Base-by-base conservation (phyloP, 108 stramenopile species). In the Aurantiochytrium sp. region DNA sequence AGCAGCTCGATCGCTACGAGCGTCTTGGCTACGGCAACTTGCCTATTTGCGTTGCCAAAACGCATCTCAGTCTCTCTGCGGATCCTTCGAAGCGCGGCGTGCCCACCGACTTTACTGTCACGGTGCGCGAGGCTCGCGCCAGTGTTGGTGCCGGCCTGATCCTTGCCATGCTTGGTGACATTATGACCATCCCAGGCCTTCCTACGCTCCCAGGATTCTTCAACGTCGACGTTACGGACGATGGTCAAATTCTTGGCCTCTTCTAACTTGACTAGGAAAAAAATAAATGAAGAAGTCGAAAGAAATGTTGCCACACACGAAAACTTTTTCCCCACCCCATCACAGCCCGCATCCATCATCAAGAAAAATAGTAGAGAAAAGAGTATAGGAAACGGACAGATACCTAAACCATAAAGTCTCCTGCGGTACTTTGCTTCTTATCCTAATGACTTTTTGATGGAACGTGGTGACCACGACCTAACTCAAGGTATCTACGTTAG, bases 31-130 rank as follows among this genome's bases (percentile, higher is more conserved):
- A 97, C 94, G 97, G 96, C 43, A 95, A 95, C 72, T 90, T 98
- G 55, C 99, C 99, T 4, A 96, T 99, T 87, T 99, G 99, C 90
- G 96, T 99, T 71, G 99, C 99, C 51, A 99, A 99, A 92, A 99
- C 99, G 10, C 99, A 99, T 90, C 98, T 98, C 92, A 96, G 96
- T 10, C 96, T 99, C 92, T 96, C 96, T 76, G 97, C 96, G 64
- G 98, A 99, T 90, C 91, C 99, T 6, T 44, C 93, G 42, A 95
- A 95, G 49, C 98, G 98, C 90, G 99, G 97, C 29, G 96, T 96
- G 4, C 98, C 98, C 14, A 97, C 95, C 12, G 96, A 94, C 19
- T 96, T 96, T 71, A 93, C 95, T 21, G 96, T 98, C 55, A 92
- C 93, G 69, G 98, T 99, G 21, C 94, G 99, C 58, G 99, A 99